Percentiles rank a stretch among this genome's conserved stretches.
phyloP scores from a whole-genome alignment of 345 rosid genomes.

The Arabidopsis arenosa region DNA sequence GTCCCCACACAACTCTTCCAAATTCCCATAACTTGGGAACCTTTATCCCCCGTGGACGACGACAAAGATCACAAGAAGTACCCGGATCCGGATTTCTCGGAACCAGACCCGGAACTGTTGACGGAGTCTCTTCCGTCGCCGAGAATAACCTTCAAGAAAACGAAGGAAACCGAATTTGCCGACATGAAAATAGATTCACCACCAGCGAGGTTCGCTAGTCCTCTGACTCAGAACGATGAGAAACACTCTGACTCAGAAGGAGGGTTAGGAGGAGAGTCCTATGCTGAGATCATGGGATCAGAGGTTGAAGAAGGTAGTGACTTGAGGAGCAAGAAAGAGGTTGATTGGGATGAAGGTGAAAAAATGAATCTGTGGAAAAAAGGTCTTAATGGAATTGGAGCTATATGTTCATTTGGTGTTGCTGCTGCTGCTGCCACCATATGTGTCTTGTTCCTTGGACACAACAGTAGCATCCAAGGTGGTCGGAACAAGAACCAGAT shows the following conservation, averaged over 20 bases:
- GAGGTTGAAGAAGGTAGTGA: conserved; percentile 27
- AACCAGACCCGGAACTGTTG: conserved; percentile 43
- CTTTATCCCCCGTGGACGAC: conserved; percentile 43
- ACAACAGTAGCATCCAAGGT: conserved; percentile 55
- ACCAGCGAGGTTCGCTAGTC: conserved; percentile 36
- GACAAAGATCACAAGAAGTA: conserved; percentile 46
- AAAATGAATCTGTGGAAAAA: conserved; percentile 71
- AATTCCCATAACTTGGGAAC: conserved; percentile 68
- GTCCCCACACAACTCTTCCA: conserved; percentile 60
- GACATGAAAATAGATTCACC: conserved; percentile 95
- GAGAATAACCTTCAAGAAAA: conserved; percentile 86
- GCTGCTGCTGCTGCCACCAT: conserved; percentile 87
- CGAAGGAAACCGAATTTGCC: conserved; percentile 84
- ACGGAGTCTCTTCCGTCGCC: conserved; percentile 53
- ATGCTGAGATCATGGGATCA: conserved; percentile 10
- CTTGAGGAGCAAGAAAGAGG: conserved; percentile 32
- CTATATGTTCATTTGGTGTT: conserved; percentile 91
- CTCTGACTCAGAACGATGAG: conserved; percentile 22
- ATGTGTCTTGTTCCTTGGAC: conserved; percentile 68
- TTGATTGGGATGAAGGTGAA: conserved; percentile 48
- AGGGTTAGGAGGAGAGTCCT: conserved; percentile 26
- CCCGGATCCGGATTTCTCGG: conserved; percentile 56
- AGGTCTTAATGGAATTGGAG: conserved; percentile 90
- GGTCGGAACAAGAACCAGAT: conserved; percentile 47
- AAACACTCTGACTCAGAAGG: conserved; percentile 8